Percentiles rank a stretch among this genome's conserved stretches.
These are phyloP conservation scores for Fonsecaea monophora DNA, from an alignment of 2,329 filamentous ascomycete species.

Conservation along the genomic window DNA sequence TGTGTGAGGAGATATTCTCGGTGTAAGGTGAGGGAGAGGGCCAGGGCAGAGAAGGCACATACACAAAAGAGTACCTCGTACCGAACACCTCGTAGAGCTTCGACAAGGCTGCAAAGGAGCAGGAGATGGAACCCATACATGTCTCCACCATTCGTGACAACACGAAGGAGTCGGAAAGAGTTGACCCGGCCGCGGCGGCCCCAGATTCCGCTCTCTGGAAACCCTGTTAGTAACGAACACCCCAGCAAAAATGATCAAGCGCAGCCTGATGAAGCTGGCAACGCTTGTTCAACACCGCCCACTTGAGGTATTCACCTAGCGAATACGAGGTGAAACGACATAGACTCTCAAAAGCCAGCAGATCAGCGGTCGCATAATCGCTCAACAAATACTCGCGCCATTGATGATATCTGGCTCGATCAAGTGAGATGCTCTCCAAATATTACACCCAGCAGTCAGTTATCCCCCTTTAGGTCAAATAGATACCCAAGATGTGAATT, in stretches of 20 bases:
- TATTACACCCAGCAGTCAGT: conserved; percentile 4
- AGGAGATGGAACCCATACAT: too few relatives aligned
- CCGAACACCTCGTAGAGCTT: too few relatives aligned
- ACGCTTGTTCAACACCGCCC: neutral
- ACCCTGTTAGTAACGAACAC: too few relatives aligned
- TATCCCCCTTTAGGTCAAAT: neutral
- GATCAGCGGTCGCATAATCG: neutral
- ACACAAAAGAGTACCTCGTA: too few relatives aligned
- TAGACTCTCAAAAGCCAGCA: neutral
- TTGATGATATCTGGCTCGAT: conserved; percentile 3
- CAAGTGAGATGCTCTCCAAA: neutral
- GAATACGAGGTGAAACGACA: neutral
- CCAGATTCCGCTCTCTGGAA: too few relatives aligned
- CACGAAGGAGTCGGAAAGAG: too few relatives aligned
- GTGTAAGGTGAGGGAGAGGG: neutral
- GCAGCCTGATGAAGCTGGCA: neutral
- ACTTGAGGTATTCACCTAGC: neutral
- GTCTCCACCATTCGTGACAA: too few relatives aligned
- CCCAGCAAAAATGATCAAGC: neutral
- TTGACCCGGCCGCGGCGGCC: too few relatives aligned
- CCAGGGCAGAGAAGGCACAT: neutral
- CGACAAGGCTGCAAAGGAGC: too few relatives aligned
- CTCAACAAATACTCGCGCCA: neutral
- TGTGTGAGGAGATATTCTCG: neutral
- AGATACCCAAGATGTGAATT: neutral